Conservation (phyloP, 1,284 basidiomycete species). For the Fomes fomentarius region DNA sequence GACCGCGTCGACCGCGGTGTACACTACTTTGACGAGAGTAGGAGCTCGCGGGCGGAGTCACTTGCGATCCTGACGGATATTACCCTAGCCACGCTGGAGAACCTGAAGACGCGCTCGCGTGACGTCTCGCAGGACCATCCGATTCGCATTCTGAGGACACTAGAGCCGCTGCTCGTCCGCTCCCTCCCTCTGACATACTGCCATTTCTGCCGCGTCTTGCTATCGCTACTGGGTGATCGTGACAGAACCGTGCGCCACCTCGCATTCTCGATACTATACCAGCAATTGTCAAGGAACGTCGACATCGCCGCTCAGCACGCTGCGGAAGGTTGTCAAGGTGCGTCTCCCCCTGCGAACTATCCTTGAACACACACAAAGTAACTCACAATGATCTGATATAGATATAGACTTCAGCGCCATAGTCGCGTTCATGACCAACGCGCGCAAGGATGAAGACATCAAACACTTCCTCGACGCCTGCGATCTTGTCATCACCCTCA, state of each 20-base stretch:
- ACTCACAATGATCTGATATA: background rate
- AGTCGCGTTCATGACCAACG: constrained; percentile 12
- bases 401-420: constrained; percentile 13
- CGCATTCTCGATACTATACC: constrained; percentile 19
- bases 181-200: constrained; percentile 12
- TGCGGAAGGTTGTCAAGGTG: constrained; percentile 15
- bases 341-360: background rate
- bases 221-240: constrained; percentile 9
- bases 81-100: constrained; percentile 15
- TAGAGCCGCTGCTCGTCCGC: constrained; percentile 19
- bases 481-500: constrained; percentile 22
- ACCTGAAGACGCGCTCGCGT: constrained; percentile 8
- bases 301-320: constrained; percentile 13
- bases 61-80: constrained; percentile 19
- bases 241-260: constrained; percentile 12
- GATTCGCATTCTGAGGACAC: constrained; percentile 11
- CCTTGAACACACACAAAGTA: background rate
- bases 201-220: constrained; percentile 19
- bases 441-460: constrained; percentile 7
- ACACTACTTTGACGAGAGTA: constrained; percentile 17
- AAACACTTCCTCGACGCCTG: constrained; percentile 25
- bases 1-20: constrained; percentile 14
- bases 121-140: constrained; percentile 6
- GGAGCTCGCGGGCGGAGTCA: constrained; percentile 10
- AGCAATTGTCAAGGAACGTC: constrained; percentile 18